A percentile compares a stretch with the other conserved stretches of the same genome.
These are phyloP conservation scores for Paecilomyces dactylethromorphus DNA, from an alignment of 2,329 filamentous ascomycete species.

Conservation along the genomic window DNA sequence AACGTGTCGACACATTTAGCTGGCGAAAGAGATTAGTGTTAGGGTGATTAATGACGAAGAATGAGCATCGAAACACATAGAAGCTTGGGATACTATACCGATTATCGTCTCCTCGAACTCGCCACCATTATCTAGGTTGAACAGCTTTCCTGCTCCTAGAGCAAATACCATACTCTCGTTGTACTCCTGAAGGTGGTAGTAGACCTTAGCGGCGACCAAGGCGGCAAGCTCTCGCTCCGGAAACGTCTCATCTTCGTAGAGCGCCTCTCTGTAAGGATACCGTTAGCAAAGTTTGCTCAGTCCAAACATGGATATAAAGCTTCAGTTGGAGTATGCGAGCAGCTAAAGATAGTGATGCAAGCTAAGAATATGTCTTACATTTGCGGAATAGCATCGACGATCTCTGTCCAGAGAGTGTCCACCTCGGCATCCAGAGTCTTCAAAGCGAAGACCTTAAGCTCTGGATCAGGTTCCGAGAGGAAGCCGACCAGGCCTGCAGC, in stretches of 20 bases:
- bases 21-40: constrained; percentile 16
- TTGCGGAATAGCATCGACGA: constrained; percentile 83
- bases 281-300: constrained; percentile 6
- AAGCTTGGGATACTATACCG: constrained; percentile 42
- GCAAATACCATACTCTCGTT: constrained; percentile 99
- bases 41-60: neutral
- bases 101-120: constrained; percentile 99
- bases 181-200: constrained; percentile 98
- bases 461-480: constrained; percentile 86
- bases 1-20: constrained; percentile 97
- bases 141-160: constrained; percentile 86
- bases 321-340: neutral
- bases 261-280: constrained; percentile 64
- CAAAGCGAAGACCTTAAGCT: constrained; percentile 90
- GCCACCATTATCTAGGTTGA: constrained; percentile 82
- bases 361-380: constrained; percentile 59
- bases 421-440: constrained; percentile 95
- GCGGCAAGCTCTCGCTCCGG: constrained; percentile 90
- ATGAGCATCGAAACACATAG: neutral
- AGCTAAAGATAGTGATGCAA: neutral
- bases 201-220: constrained; percentile 92
- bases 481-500: constrained; percentile 93
- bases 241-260: constrained; percentile 95
- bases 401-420: constrained; percentile 95
- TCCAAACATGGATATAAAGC: neutral